Evolutionary conservation across 176 grass and related monocot species (phyloP).

Genomic region (Neostapfia colusana): DNA sequence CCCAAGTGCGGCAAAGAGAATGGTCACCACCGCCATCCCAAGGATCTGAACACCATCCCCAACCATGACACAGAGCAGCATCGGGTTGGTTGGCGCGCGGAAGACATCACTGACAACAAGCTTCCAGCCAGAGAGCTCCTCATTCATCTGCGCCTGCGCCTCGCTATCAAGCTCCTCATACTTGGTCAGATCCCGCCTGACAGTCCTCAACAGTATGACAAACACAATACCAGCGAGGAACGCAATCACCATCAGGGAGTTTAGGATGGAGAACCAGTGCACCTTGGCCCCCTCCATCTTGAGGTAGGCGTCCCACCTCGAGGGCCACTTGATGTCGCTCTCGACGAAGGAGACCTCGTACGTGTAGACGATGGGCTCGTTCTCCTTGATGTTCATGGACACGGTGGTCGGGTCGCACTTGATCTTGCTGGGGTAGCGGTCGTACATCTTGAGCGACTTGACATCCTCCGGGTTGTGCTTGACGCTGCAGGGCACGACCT

Average conservation of each 20-base stretch:
- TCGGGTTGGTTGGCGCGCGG: slow-evolving; percentile 63
- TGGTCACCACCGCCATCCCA: slow-evolving; percentile 75
- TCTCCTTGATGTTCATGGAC: slow-evolving; percentile 64
- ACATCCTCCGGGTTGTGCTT: slow-evolving; percentile 49
- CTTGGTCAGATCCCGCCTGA: slow-evolving; percentile 65
- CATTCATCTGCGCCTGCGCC: slow-evolving; percentile 74
- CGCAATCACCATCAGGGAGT: slow-evolving; percentile 83
- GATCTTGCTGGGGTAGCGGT: slow-evolving; percentile 48
- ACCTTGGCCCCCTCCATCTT: no score
- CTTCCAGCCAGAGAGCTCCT: slow-evolving; percentile 87
- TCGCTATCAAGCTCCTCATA: slow-evolving; percentile 82
- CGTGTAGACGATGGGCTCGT: slow-evolving; percentile 68
- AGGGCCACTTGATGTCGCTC: no score
- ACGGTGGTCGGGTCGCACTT: slow-evolving; percentile 65
- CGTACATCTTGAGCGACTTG: slow-evolving; percentile 58
- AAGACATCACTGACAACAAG: slow-evolving; percentile 80
- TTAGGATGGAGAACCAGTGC: no score
- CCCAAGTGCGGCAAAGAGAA: slow-evolving; percentile 69
- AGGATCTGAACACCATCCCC: slow-evolving; percentile 82
- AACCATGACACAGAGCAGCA: slow-evolving; percentile 73
- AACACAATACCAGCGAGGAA: slow-evolving; percentile 80
- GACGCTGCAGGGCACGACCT: slow-evolving; percentile 15
- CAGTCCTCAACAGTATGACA: slow-evolving; percentile 69
- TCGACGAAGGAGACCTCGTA: slow-evolving; percentile 70
- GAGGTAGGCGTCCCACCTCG: no score